Evolutionary conservation across 2,329 filamentous ascomycete species (phyloP), one percentile per base, ranked within the genome.

Genomic region (Pyrenophora graminea): DNA sequence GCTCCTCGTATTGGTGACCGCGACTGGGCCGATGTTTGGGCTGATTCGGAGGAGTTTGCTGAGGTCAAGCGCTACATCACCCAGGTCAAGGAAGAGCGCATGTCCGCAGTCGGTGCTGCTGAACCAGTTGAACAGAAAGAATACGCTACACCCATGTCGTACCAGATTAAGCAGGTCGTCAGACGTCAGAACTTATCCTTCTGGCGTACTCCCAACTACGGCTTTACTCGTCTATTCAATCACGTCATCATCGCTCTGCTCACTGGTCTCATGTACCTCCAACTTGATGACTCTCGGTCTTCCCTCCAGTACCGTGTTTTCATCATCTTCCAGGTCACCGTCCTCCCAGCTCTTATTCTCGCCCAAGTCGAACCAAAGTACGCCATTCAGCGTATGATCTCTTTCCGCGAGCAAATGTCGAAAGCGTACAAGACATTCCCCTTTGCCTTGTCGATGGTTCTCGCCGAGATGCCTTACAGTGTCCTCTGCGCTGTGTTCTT

Each of bases 121-220:
- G 70, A 76, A 3, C 61, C 67, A 3, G 77, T 80, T 0, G 73
- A 82, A 4, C 83, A 91, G 58, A 85, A 82, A 63, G 91, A 96
- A 73, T 96, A 89, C 63, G 92, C 92, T 0, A 92, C 90, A 0
- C 89, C 92, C 0, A 73, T 91, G 7, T 78, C 76, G 75, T 89
- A 91, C 70, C 92, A 96, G 78, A 83, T 95, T 71, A 87, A 85
- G 72, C 75, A 89, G 2, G 90, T 96, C 25, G 82, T 85, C 61
- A 79, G 77, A 51, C 85, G 92, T 50, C 90, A 87, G 58, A 88
- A 91, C 70, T 77, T 90, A 3, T 82, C 89, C 0, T 93, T 89
- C 78, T 96, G 90, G 90, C 82, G 91, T 36, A 89, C 88, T 2
- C 89, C 89, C 31, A 91, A 95, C 76, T 96, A 96, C 70, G 86